phyloP scores from a whole-genome alignment of 805 yeast genomes.

The Yueomyces sp. region DNA sequence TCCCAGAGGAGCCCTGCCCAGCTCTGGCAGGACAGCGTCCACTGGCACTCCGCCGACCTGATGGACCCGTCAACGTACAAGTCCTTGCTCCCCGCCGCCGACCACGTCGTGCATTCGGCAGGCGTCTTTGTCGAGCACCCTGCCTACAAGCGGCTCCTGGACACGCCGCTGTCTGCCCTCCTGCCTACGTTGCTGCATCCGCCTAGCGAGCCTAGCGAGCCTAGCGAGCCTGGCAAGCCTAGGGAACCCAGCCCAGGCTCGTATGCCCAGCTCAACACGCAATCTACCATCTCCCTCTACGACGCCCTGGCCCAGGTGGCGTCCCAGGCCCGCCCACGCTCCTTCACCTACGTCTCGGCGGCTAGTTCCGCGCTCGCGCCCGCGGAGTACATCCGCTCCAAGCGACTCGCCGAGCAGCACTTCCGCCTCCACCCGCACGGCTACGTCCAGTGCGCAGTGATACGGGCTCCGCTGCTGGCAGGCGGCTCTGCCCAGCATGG shows the following conservation, averaged over 20 bases:
- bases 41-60: slow-evolving; percentile 57
- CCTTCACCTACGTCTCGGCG: slow-evolving; percentile 72
- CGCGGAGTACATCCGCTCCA: slow-evolving; percentile 56
- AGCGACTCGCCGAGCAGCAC: slow-evolving; percentile 63
- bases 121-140: slow-evolving; percentile 65
- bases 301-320: background rate
- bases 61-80: slow-evolving; percentile 50
- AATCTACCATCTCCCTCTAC: background rate
- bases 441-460: too few relatives aligned
- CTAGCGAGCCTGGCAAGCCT: too few relatives aligned
- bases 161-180: slow-evolving; percentile 4
- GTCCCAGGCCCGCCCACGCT: slow-evolving; percentile 1
- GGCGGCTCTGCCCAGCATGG: too few relatives aligned
- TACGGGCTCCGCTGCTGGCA: too few relatives aligned
- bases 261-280: background rate
- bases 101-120: slow-evolving; percentile 69
- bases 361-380: slow-evolving; percentile 62
- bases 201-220: too few relatives aligned
- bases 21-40: slow-evolving; percentile 45
- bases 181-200: background rate
- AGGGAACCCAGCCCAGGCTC: background rate
- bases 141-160: slow-evolving; percentile 45
- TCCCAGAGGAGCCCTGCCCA: slow-evolving; percentile 23
- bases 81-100: slow-evolving; percentile 32
- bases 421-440: too few relatives aligned